A percentile compares a stretch with the other conserved stretches of the same genome.
Evolutionary conservation across 352 stramenopile genomes (phyloP).

Genomic region (Ochromonadaceae sp.): DNA sequence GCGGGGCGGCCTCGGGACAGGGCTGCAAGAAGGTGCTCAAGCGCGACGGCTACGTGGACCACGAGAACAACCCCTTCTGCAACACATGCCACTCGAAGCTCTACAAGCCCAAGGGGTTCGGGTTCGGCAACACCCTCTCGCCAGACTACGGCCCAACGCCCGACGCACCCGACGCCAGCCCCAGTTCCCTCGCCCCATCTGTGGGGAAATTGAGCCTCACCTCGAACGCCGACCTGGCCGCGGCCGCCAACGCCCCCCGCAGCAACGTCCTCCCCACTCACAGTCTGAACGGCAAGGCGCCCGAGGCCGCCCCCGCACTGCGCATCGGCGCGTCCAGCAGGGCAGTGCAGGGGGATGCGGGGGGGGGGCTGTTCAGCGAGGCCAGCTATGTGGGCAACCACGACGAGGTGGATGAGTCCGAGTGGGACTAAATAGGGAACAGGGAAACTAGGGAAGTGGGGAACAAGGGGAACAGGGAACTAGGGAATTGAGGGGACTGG

Average conservation of each 20-base stretch:
- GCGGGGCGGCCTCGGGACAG: neutral
- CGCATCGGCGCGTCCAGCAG: neutral
- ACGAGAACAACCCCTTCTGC: conserved; percentile 23
- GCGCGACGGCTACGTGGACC: conserved; percentile 18
- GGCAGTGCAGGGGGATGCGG: neutral
- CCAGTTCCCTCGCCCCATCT: too few relatives aligned
- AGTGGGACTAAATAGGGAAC: too few relatives aligned
- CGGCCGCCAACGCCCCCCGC: neutral
- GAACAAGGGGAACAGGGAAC: too few relatives aligned
- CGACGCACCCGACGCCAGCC: neutral
- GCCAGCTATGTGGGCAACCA: conserved; percentile 3
- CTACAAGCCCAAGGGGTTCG: neutral
- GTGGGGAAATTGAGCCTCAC: too few relatives aligned
- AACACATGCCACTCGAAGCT: conserved; percentile 19
- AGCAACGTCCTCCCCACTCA: neutral
- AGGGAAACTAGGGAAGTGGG: too few relatives aligned
- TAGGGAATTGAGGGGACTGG: too few relatives aligned
- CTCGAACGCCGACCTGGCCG: too few relatives aligned
- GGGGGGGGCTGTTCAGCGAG: neutral
- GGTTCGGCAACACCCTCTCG: neutral
- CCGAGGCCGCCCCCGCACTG: neutral
- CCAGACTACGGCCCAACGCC: neutral
- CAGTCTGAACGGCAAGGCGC: too few relatives aligned
- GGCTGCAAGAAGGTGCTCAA: conserved; percentile 16
- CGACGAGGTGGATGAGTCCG: conserved; percentile 4